Base-by-base conservation (phyloP, 805 yeast species). In the Candida saitoana region DNA sequence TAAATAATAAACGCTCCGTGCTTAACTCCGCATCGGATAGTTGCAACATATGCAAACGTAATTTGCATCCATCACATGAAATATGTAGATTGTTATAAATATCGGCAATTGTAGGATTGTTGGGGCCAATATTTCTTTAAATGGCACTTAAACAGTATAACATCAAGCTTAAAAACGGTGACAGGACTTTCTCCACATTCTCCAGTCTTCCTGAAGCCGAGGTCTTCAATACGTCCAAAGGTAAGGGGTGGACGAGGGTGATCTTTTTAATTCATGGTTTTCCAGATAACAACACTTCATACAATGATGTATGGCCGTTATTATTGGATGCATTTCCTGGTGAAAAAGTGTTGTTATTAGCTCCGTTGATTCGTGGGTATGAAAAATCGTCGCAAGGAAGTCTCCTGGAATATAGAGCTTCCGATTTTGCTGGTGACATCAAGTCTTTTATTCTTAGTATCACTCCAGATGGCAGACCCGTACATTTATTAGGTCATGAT, bases 401-500 rank as follows among this genome's bases (percentile, higher is more conserved):
- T 1, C 47, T 44, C 4, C 24, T 42, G 22, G 59, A 59, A 29
- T 64, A 67, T 46, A 49, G 52, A 18, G 46, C 63, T 29, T 34
- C 45, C 16, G 60, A 65, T 42, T 41, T 66, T 8, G 71, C 73
- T 4, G 46, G 46, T 4, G 74, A 69, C 44, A 57, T 68, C 18
- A 39, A 43, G 36, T 55, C 57, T 29, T 69, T 71, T 65, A 63
- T 66, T 30, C 38, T 37, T 18, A 40, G 45, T 36, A 40, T 63
- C 17, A 49, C 44, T 15, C 56, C 57, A 19, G 35, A 37, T 9
- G 34, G 41, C 9, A 45, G 52, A 14, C 65, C 68, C 2, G 63
- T 67, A 8, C 71, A 67, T 46, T 42, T 69, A 29, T 57, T 69
- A 12, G 73, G 73, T 18, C 74, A 69, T 48, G 74, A 69, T 49